phyloP scores from a whole-genome alignment of 2,329 filamentous ascomycete genomes.

The Monosporascus sp. region DNA sequence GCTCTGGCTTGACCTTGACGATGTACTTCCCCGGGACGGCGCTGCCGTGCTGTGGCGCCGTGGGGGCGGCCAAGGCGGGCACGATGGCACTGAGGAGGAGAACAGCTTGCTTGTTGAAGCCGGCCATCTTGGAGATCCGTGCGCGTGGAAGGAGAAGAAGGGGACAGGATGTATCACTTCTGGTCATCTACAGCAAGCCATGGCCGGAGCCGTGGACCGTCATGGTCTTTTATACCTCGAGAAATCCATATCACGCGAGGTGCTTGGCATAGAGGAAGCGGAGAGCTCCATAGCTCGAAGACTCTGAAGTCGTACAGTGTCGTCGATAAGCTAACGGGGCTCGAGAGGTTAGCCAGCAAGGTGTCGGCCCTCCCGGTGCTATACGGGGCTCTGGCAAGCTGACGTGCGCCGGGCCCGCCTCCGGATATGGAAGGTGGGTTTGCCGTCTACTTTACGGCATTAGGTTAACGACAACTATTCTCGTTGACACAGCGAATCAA shows the following conservation, averaged over 20 bases:
- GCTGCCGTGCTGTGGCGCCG: neutral
- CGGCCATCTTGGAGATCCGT: neutral
- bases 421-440: neutral
- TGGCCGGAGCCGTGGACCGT: neutral
- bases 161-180: too few relatives aligned
- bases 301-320: too few relatives aligned
- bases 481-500: too few relatives aligned
- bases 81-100: neutral
- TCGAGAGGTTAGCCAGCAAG: too few relatives aligned
- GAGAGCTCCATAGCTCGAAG: too few relatives aligned
- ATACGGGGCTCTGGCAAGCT: neutral
- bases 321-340: too few relatives aligned
- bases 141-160: neutral
- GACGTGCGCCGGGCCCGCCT: neutral
- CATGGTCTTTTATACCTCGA: neutral
- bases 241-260: too few relatives aligned
- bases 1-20: neutral
- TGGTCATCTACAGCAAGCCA: too few relatives aligned
- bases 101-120: neutral
- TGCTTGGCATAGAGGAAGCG: too few relatives aligned
- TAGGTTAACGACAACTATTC: neutral
- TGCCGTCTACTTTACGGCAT: neutral
- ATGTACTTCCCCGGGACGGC: neutral
- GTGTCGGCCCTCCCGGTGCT: too few relatives aligned
- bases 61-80: neutral